Evolutionary conservation across 2,329 filamentous ascomycete genomes (phyloP).

Genomic region (Cadophora gregata): DNA sequence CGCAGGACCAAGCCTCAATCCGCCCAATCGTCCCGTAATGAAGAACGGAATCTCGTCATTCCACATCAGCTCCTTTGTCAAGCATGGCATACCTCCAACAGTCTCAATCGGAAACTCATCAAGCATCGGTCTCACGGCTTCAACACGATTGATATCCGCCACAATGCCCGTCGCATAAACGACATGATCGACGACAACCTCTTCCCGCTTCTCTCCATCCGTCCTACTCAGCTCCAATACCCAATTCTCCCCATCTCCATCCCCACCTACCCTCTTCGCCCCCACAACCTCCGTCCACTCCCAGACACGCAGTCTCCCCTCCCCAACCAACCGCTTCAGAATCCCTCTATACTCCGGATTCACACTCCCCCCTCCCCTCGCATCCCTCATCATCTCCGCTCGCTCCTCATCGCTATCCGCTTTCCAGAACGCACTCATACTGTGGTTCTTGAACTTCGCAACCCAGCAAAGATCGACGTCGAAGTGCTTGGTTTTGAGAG

Average conservation of each 20-base stretch:
- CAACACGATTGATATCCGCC: constrained; percentile 64
- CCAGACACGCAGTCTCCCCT: constrained; percentile 27
- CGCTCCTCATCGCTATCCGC: constrained; percentile 75
- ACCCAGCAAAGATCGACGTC: constrained; percentile 81
- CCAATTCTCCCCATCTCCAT: constrained; percentile 51
- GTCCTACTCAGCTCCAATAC: constrained; percentile 43
- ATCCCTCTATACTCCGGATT: constrained; percentile 54
- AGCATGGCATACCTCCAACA: constrained; percentile 71
- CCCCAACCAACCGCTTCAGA: constrained; percentile 24
- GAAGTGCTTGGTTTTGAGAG: constrained; percentile 71
- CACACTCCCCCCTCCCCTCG: constrained; percentile 78
- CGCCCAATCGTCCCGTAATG: constrained; percentile 70
- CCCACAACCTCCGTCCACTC: constrained; percentile 49
- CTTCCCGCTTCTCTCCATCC: constrained; percentile 52
- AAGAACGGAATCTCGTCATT: constrained; percentile 74
- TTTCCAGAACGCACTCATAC: constrained; percentile 79
- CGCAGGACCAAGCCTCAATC: constrained; percentile 72
- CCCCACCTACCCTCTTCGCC: constrained; percentile 55
- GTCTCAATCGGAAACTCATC: constrained; percentile 64
- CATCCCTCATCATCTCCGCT: constrained; percentile 66
- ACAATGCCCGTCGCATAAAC: constrained; percentile 70
- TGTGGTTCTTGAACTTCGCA: constrained; percentile 79
- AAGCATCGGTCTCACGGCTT: constrained; percentile 65
- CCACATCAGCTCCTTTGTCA: constrained; percentile 82
- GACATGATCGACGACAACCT: constrained; percentile 52